Evolutionary conservation across 371 early-diverging fungal genomes (phyloP), one percentile per base, ranked within the genome.

Genomic region (Sporodiniella umbellata): DNA sequence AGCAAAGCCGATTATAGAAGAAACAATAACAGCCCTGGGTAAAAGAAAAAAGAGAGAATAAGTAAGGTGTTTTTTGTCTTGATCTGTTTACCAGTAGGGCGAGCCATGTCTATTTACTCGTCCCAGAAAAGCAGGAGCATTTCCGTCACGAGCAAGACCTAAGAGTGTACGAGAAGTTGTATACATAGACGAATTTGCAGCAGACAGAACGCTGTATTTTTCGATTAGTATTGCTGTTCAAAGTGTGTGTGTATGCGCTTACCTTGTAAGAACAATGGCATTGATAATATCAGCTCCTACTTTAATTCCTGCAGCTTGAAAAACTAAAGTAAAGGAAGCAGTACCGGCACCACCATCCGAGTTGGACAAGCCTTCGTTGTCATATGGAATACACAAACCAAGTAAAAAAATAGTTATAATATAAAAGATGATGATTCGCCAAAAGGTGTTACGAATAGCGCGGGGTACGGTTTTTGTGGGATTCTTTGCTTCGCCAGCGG

Each of bases 391-490:
- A 47, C 81, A 75, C 48, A 89, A 52, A 8, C 90, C 87, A n/a
- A 88, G 75, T 35, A 88, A 68, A 37, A 88, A 72, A 40, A 85
- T 83, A 0, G 85, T 76, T 19, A 68, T 18, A 15, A 87, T 66
- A 45, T 88, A 86, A 68, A 87, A 89, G 31, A 87, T 49, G 30
- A 86, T 58, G 47, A 89, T 87, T 53, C 87, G 84, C 84, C 81
- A 87, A 44, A 88, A 87, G 26, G 86, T 81, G n/a, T 80, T 78
- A 42, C 77, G 72, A 49, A 87, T 84, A 7, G 87, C 88, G 12
- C 77, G 75, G 30, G 89, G 89, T 5, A 89, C 80, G 18, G 85
- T 80, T 56, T 80, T 78, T 45, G 82, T 80, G 53, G 81, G 89
- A 56, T 86, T 87, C 38, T 79, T 78, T 31, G 79, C 80, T 67